phyloP scores from a whole-genome alignment of 1,284 basidiomycete species.

The Ganoderma multipileum region DNA sequence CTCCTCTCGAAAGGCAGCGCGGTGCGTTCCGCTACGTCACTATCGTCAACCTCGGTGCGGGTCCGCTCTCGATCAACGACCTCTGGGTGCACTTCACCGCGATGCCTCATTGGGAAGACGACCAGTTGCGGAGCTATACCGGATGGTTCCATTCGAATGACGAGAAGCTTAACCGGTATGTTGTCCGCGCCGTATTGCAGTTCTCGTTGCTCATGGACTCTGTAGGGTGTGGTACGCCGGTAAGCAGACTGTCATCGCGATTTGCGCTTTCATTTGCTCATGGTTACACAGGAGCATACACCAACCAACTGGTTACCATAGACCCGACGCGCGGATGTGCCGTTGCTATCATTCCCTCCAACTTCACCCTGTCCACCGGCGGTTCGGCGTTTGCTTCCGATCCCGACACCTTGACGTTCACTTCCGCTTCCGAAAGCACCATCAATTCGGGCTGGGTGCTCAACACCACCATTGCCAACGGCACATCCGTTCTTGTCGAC shows the following conservation, averaged over 20 bases:
- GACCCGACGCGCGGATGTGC: too few species aligned
- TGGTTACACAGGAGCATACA: constrained; percentile 1
- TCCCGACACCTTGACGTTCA: constrained; percentile 1
- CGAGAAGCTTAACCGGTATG: constrained; percentile 27
- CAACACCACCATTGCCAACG: constrained; percentile 29
- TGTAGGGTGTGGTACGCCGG: constrained; percentile 29
- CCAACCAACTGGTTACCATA: too few species aligned
- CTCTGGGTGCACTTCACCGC: constrained; percentile 29
- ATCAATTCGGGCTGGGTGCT: constrained; percentile 15
- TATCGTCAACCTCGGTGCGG: constrained; percentile 19
- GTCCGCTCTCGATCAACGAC: constrained; percentile 16
- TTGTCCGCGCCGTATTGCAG: too few species aligned
- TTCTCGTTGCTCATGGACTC: background rate
- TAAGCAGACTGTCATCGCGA: too few species aligned
- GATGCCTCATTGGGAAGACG: constrained; percentile 29
- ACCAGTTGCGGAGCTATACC: constrained; percentile 20
- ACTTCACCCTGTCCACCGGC: constrained; percentile 1
- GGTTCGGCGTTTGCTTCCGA: constrained; percentile 12
- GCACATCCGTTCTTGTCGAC: background rate
- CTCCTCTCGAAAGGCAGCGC: constrained; percentile 11
- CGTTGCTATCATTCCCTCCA: too few species aligned
- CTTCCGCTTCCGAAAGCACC: too few species aligned
- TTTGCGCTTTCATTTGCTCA: too few species aligned
- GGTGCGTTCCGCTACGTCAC: constrained; percentile 29
- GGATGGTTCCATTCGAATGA: too few species aligned